phyloP scores from a whole-genome alignment of 179 eudicot species.

The Monotropa hypopitys region DNA sequence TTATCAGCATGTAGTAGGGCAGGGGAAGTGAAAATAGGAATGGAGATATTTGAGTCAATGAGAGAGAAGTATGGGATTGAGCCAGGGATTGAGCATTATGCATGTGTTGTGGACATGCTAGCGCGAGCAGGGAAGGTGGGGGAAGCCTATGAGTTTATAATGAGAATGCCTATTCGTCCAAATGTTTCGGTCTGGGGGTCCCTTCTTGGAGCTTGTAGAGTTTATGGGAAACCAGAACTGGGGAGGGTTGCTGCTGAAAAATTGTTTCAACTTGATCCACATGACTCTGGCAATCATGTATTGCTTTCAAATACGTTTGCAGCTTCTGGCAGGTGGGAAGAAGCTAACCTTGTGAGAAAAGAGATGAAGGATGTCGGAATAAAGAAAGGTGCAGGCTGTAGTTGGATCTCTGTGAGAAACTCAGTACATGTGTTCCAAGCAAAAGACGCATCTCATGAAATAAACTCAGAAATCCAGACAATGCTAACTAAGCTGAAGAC shows the following conservation, averaged over 20 bases:
- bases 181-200: slow-evolving; percentile 50
- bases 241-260: slow-evolving; percentile 46
- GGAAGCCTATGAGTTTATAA: slow-evolving; percentile 34
- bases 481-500: slow-evolving; percentile 29
- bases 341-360: slow-evolving; percentile 35
- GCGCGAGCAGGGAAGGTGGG: slow-evolving; percentile 46
- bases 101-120: slow-evolving; percentile 52
- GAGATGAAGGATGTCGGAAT: slow-evolving; percentile 52
- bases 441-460: slow-evolving; percentile 34
- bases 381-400: slow-evolving; percentile 44
- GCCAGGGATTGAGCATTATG: slow-evolving; percentile 49
- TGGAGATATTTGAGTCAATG: slow-evolving; percentile 45
- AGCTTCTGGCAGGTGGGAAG: slow-evolving; percentile 61
- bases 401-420: slow-evolving; percentile 44
- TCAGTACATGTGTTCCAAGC: slow-evolving; percentile 41
- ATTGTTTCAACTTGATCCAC: slow-evolving; percentile 41
- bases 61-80: slow-evolving; percentile 25
- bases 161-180: slow-evolving; percentile 29
- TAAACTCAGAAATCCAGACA: slow-evolving; percentile 31
- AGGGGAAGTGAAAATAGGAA: slow-evolving; percentile 35
- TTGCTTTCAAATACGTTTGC: slow-evolving; percentile 46
- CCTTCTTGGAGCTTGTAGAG: slow-evolving; percentile 39
- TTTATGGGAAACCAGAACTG: slow-evolving; percentile 33
- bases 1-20: slow-evolving; percentile 44
- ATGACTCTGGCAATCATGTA: slow-evolving; percentile 46